Base-by-base conservation (phyloP, 192 early-diverging fungal species). In the Coemansia reversa region DNA sequence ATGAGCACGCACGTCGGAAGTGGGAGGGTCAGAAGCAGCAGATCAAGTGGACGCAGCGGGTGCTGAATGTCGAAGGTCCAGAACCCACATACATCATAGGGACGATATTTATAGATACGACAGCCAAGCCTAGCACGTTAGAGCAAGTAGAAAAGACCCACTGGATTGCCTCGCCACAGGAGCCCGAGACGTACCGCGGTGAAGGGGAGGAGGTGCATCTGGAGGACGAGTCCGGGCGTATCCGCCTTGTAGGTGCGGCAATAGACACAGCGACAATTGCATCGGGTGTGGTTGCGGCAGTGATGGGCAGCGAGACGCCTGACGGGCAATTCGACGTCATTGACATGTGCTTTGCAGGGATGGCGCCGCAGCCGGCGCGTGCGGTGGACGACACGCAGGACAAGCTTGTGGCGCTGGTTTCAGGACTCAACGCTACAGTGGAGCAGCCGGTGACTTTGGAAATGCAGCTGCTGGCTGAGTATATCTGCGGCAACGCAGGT, bases 221-320 rank as follows among this genome's bases (percentile, higher is more conserved):
- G 50, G 96, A 98, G 70, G 96, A 98, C 74, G 95, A 97, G 63
- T 95, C 93, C 4, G 95, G 95, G 12, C 84, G 96, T 27, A 84
- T 98, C 16, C 84, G 84, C 30, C 75, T 98, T 18, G 79, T 78
- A 18, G 95, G 95, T 12, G 42, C 66, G 2, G 62, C 76, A 27
- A 32, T 97, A 16, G 67, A 81, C 18, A 53, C 58, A 29, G 76
- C 82, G 11, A 60, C 75, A 18, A 70, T 95, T 19, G 89, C 93
- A 9, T 95, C 96, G 1, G 95, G 94, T 8, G 73, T 89, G 12
- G 81, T 98, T 7, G 82, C 90, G 24, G 93, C 86, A 7, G 84
- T 91, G 55, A 83, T 96, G 24, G 96, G 96, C 8, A 72, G 65
- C 33, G 93, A 97, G 78, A 90, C 85, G 50, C 51, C 76, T 6